Percentiles rank a stretch among this genome's conserved stretches.
Evolutionary conservation across 2,329 filamentous ascomycete species (phyloP).

Genomic region (Amylocarpus encephaloides): DNA sequence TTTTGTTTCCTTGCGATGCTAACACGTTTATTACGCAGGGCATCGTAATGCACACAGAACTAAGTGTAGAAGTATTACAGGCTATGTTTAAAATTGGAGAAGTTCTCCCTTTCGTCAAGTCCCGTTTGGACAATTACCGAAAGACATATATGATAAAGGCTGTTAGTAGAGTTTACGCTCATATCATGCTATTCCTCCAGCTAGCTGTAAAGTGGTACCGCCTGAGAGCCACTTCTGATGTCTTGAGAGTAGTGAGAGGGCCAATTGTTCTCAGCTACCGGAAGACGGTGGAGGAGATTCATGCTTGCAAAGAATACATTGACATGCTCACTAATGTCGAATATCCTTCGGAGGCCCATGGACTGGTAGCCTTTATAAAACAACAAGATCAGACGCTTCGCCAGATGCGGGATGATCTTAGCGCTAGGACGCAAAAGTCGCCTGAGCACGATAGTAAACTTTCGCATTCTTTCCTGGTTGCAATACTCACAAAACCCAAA

Average conservation of each 20-base stretch:
- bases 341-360: no score
- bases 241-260: constrained; percentile 2
- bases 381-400: no score
- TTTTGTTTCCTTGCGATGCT: not conserved
- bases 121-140: constrained; percentile 7
- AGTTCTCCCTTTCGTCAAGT: constrained; percentile 7
- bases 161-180: constrained; percentile 8
- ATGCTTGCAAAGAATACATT: no score
- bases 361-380: no score
- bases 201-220: constrained; percentile 14
- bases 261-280: constrained; percentile 7
- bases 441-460: no score
- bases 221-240: constrained; percentile 8
- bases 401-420: no score
- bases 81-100: constrained; percentile 10
- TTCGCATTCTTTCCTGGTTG: no score
- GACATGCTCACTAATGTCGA: no score
- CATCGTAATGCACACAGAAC: constrained; percentile 16
- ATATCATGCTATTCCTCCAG: constrained; percentile 12
- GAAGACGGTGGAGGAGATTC: constrained; percentile 6
- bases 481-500: no score
- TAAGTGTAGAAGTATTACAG: constrained; percentile 11
- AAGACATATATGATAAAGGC: constrained; percentile 10
- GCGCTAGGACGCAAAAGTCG: no score
- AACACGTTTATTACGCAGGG: not conserved